Evolutionary conservation across 2,329 filamentous ascomycete species (phyloP).

Genomic region (Monosporascus sp.): DNA sequence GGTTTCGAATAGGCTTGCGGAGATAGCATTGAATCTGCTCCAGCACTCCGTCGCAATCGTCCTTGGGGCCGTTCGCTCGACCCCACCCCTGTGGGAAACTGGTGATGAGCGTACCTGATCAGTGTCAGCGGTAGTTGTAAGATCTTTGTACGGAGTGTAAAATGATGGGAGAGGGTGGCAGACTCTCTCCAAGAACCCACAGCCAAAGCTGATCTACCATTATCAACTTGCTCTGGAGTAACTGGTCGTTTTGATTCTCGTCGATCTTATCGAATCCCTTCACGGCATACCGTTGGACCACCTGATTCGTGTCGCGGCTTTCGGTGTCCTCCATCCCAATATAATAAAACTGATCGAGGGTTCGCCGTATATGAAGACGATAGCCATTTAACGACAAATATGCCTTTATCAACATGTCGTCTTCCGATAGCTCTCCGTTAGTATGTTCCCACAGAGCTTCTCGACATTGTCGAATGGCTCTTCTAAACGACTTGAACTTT

Average conservation of each 20-base stretch:
- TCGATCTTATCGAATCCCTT: background rate
- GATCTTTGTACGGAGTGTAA: background rate
- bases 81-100: background rate
- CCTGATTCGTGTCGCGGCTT: background rate
- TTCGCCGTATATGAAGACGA: background rate
- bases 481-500: too few species aligned
- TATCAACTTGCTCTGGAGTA: background rate
- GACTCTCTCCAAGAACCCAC: background rate
- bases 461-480: too few species aligned
- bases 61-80: background rate
- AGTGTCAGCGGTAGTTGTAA: background rate
- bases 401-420: too few species aligned
- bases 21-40: background rate
- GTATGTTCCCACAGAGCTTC: too few species aligned
- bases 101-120: background rate
- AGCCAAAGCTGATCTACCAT: conserved; percentile 1
- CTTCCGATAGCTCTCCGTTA: too few species aligned
- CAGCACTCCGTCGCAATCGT: background rate
- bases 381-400: too few species aligned
- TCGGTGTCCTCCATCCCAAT: background rate
- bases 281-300: background rate
- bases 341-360: background rate
- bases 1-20: too few species aligned
- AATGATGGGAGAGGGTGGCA: too few species aligned
- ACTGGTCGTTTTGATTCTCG: background rate